Base-by-base conservation (phyloP, 495 filamentous ascomycete genomes). In the Annulohypoxylon maeteangense region DNA sequence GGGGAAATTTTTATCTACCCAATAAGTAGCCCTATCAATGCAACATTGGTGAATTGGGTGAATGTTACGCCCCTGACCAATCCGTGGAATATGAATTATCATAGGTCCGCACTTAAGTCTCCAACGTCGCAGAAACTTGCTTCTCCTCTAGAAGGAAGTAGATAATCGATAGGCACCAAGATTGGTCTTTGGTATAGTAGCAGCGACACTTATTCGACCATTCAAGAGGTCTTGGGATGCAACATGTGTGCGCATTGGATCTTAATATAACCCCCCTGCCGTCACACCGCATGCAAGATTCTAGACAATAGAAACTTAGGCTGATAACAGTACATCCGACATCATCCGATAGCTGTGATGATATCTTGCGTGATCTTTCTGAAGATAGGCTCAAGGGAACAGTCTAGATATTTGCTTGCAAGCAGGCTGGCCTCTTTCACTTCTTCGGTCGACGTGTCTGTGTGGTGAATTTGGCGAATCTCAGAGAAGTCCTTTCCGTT, bases 351-450 rank as follows among this genome's bases (percentile, higher is more conserved):
- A 29, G 79, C 80, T 1, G 72, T 71, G 55, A 87, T 75, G 61
- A 92, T 79, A 36, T 83, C 79, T 70, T 80, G 81, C 45, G 90
- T 86, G 74, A 97, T 93, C 8, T 77, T 83, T 75, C 87, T 84
- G 77, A 97, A 95, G 18, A 94, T 83, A 34, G 86, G 85, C 76
- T 85, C 88, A 27, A 96, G 87, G 72, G 92, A 93, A 77, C 92
- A 95, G 61, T 85, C 84, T 72, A 83, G 83, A 81, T 97, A 97
- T 79, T 91, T 93, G 45, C 93, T 86, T 38, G 93, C 92, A 73
- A 97, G 79, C 25, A 85, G 78, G 18, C 85, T 85, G 5, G 85
- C 74, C 67, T 89, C 87, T 44, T 79, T 84, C 23, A 71, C 75
- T 12, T 68, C 80, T 29, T 70, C 68, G n/a, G 62, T 75, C n/a